Base-by-base conservation (phyloP, 352 stramenopile genomes). In the Phytophthora parvispora region DNA sequence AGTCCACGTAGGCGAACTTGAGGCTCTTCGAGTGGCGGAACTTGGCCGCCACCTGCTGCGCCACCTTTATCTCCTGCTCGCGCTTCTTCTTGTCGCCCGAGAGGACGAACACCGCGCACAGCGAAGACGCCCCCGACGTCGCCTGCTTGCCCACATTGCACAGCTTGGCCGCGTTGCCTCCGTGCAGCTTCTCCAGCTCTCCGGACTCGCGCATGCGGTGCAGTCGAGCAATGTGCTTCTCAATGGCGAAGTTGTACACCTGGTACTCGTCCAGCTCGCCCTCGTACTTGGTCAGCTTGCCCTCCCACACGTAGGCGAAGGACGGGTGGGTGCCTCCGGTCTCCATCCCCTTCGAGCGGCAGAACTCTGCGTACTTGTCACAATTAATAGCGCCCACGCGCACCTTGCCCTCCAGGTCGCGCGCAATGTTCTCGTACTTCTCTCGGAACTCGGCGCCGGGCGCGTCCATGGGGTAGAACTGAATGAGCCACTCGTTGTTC, bases 171-270 rank as follows among this genome's bases (percentile, higher is more conserved):
- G 91, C 81, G 64, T 94, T 96, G 20, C 86, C 80, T 18, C 69
- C 64, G 52, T 96, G 80, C 51, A 96, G 66, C 62, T 89, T 87
- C 54, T 96, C 88, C 40, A 96, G 67, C 48, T 89, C 84, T 8
- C 86, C 87, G 3, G 74, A 71, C 2, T 83, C 78, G 55, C 88
- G 88, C 81, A 90, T 83, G 31, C 76, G 83, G 54, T 91, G 78
- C 24, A 94, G 66, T 13, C 83, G 81, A 16, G 70, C 86, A 43
- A 92, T 89, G 69, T 96, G 86, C 45, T 92, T 91, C 53, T 94
- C 85, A 58, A 94, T 83, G 1, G 88, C 88, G 74, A 96, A 96
- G 38, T 93, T 94, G 69, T 94, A 94, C 49, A 96, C 84, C 18
- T 73, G 56, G 59, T 92, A 94, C 67, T 96, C 88, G 64, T 93